phyloP scores from a whole-genome alignment of 2,329 filamentous ascomycete species.

The Exophiala calicioides region DNA sequence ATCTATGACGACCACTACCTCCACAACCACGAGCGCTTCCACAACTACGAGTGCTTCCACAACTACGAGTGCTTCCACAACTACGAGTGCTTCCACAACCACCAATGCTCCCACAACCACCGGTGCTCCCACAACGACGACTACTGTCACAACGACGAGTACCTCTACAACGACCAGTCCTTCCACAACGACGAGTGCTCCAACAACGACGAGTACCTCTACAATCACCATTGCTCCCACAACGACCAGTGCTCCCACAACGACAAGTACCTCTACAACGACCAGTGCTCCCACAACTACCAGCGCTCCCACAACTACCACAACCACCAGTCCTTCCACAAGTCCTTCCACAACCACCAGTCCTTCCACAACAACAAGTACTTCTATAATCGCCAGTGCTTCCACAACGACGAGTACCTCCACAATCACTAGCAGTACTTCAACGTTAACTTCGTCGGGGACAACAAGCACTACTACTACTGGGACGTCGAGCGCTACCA shows the following conservation, averaged over 20 bases:
- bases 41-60: constrained; percentile 1
- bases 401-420: constrained; percentile 6
- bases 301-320: background rate
- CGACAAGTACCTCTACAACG: background rate
- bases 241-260: background rate
- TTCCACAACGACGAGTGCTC: background rate
- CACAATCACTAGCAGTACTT: background rate
- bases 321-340: background rate
- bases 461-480: background rate
- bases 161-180: background rate
- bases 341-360: background rate
- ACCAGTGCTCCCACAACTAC: background rate
- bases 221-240: background rate
- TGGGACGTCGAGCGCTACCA: background rate
- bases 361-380: constrained; percentile 1
- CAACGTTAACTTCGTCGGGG: background rate
- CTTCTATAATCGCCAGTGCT: background rate
- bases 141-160: background rate
- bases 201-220: constrained; percentile 1
- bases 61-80: constrained; percentile 1
- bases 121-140: background rate
- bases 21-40: constrained; percentile 1
- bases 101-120: too few species aligned
- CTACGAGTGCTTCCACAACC: background rate
- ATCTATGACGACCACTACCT: background rate